Conservation (phyloP, 768 basidiomycete species). For the Calocybe cyanea region DNA sequence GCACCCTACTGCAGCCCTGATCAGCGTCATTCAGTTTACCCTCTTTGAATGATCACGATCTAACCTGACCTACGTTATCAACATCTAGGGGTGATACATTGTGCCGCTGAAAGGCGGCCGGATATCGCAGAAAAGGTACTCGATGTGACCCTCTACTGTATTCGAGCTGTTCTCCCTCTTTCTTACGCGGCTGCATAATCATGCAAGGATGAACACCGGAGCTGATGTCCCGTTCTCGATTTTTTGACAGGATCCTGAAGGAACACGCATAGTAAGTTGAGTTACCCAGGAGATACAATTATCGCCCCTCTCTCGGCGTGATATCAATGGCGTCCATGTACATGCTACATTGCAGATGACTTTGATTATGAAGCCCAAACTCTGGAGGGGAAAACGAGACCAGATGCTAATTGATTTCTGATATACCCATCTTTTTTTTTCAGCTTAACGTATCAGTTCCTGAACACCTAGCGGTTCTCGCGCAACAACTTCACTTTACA, state of each 20-base stretch:
- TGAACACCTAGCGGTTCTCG: constrained; percentile 62
- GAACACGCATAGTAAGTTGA: constrained; percentile 51
- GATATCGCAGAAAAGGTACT: constrained; percentile 88
- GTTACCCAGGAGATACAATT: background rate
- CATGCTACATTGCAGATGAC: too few relatives aligned
- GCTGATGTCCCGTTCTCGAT: background rate
- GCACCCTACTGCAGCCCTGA: background rate
- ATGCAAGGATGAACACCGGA: background rate
- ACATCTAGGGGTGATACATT: constrained; percentile 79
- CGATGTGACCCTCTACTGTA: background rate
- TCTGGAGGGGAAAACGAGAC: too few relatives aligned
- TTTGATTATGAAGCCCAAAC: too few relatives aligned
- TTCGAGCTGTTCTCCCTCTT: too few relatives aligned
- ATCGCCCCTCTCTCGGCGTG: too few relatives aligned
- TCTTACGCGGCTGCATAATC: too few relatives aligned
- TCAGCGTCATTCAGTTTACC: constrained; percentile 1
- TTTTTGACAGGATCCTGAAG: constrained; percentile 57
- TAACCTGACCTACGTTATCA: too few relatives aligned
- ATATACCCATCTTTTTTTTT: background rate
- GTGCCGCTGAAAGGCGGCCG: constrained; percentile 90
- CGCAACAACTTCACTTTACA: constrained; percentile 56
- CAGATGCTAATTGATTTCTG: too few relatives aligned
- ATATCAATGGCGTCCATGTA: too few relatives aligned
- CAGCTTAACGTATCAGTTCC: constrained; percentile 84
- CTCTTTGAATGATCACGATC: too few relatives aligned